Base-by-base conservation (phyloP, 225 moss, liverwort and hornwort genomes). In the Polytrichum commune region DNA sequence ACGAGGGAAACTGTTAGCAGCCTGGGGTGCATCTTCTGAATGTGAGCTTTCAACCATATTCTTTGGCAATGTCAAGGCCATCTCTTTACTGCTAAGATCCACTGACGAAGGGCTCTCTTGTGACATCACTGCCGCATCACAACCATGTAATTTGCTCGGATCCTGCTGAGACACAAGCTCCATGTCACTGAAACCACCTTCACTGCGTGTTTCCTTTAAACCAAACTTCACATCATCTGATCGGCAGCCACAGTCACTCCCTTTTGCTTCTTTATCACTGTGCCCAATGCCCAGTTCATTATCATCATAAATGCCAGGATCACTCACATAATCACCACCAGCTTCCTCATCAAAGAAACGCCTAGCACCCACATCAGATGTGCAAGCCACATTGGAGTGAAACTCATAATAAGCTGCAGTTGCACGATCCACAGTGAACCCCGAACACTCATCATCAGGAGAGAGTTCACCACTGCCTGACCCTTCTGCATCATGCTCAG, bases 251-350 rank as follows among this genome's bases (percentile, higher is more conserved):
- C 76, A 73, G 56, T 73, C 70, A 19, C 63, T 56, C 67, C 64
- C 74, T 53, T 74, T 82, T 60, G 72, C 54, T 18, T 81, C 82
- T 73, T 77, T 76, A 4, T 84, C 84, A 4, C 57, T 71, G 77
- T 68, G 76, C 67, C 86, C 79, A 80, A 83, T 72, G 69, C 84
- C 84, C 33, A 80, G 75, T 5, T 80, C 65, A 58, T 24, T 20
- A 30, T 85, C 88, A 26, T 81, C 73, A 26, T 69, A 63, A 25
- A 90, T 81, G 61, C 90, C 96, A 32, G 93, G 92, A 54, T 96
- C 96, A 81, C 96, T 93, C 53, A 81, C 87, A 57, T 89, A 89
- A 24, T 90, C 96, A 66, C 80, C 83, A 33, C 78, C 72, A 9
- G 75, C 63, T 63, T 86, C 91, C 67, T 87, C 84, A 63, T 88